Evolutionary conservation across 2,329 filamentous ascomycete species (phyloP).

Genomic region (Cordyceps militaris): DNA sequence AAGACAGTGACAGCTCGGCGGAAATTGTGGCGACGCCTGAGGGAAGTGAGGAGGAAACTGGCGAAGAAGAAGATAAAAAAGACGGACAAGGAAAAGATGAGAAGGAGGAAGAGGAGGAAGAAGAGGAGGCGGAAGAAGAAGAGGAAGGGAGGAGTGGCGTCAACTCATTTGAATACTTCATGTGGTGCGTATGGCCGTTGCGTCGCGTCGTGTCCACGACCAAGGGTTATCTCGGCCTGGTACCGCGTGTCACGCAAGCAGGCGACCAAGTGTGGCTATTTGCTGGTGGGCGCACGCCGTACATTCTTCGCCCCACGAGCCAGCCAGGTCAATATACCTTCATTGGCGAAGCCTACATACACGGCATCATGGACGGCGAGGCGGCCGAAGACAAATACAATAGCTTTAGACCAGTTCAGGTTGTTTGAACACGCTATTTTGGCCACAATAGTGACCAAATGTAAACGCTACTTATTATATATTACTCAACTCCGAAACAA

Average conservation of each 20-base stretch:
- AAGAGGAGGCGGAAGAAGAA: background rate
- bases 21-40: background rate
- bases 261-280: slow-evolving; percentile 14
- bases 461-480: background rate
- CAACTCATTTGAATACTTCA: slow-evolving; percentile 8
- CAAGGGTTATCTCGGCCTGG: slow-evolving; percentile 13
- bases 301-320: slow-evolving; percentile 5
- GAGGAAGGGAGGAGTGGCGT: background rate
- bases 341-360: slow-evolving; percentile 7
- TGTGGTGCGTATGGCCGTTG: slow-evolving; percentile 10
- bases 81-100: background rate
- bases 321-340: background rate
- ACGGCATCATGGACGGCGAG: slow-evolving; percentile 11
- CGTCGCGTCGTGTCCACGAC: slow-evolving; percentile 3
- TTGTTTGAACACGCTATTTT: background rate
- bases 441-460: background rate
- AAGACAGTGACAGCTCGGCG: background rate
- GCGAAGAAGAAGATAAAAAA: background rate
- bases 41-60: background rate
- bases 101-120: background rate
- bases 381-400: slow-evolving; percentile 2
- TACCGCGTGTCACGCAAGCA: background rate
- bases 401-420: background rate
- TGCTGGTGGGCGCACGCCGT: slow-evolving; percentile 1
- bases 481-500: background rate